Percentiles rank a stretch among this genome's conserved stretches.
Conservation (phyloP, 164 flowering plant species). For the Berberis thunbergii region DNA sequence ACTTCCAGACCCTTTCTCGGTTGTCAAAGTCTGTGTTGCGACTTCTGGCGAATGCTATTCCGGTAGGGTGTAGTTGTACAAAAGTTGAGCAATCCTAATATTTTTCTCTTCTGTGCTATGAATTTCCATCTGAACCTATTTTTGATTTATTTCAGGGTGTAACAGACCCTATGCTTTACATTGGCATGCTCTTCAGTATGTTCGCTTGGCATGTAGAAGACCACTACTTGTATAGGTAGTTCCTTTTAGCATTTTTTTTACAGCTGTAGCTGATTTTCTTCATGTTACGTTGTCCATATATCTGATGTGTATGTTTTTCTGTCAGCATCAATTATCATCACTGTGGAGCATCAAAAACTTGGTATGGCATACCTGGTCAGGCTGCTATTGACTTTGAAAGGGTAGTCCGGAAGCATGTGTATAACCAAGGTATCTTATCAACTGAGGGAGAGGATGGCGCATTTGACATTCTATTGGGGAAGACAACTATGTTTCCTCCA, state of each 20-base stretch:
- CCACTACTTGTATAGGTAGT: slow-evolving; percentile 90
- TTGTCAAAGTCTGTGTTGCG: slow-evolving; percentile 70
- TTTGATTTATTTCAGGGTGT: slow-evolving; percentile 63
- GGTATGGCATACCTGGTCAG: slow-evolving; percentile 97
- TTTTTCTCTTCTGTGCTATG: not conserved
- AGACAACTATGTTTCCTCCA: slow-evolving; percentile 96
- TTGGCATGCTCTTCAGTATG: slow-evolving; percentile 97
- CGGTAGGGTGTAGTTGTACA: slow-evolving; percentile 42
- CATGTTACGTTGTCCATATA: not conserved
- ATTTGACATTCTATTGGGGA: slow-evolving; percentile 87
- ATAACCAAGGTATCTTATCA: slow-evolving; percentile 57
- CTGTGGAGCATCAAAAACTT: slow-evolving; percentile 96
- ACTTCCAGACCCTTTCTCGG: slow-evolving; percentile 69
- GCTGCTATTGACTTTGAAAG: slow-evolving; percentile 85
- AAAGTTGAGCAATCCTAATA: not conserved
- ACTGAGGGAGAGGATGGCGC: slow-evolving; percentile 82
- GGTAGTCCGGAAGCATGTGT: slow-evolving; percentile 81
- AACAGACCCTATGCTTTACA: slow-evolving; percentile 98
- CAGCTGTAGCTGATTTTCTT: not conserved
- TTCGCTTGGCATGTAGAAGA: slow-evolving; percentile 99
- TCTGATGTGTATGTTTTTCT: slow-evolving; percentile 3
- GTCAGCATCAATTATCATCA: slow-evolving; percentile 94
- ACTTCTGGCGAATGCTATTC: slow-evolving; percentile 64
- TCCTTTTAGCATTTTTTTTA: not conserved
- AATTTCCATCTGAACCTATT: not conserved